Conservation (phyloP, 768 basidiomycete genomes). For the Boletus speciosus region DNA sequence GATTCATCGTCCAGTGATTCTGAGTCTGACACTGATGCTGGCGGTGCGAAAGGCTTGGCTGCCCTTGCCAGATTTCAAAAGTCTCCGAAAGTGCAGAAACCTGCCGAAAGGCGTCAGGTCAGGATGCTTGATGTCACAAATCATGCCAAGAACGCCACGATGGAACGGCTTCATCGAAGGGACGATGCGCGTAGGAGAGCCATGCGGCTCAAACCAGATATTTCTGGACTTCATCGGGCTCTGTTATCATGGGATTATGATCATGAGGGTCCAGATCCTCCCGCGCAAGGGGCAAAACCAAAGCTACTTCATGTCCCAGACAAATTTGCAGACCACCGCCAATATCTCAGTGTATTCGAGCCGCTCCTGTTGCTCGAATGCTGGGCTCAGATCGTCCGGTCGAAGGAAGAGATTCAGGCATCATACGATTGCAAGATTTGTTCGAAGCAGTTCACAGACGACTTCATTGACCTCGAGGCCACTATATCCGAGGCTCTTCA, state of each 20-base stretch:
- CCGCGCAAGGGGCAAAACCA: constrained; percentile 39
- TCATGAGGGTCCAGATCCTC: constrained; percentile 59
- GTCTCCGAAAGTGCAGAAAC: constrained; percentile 57
- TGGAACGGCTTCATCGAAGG: constrained; percentile 50
- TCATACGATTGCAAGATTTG: constrained; percentile 60
- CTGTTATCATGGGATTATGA: constrained; percentile 88
- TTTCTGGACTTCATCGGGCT: constrained; percentile 69
- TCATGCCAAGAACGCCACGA: constrained; percentile 38
- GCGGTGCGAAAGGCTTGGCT: constrained; percentile 44
- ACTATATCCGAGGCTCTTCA: constrained; percentile 54
- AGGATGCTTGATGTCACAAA: constrained; percentile 57
- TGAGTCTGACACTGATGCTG: constrained; percentile 46
- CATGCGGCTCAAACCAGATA: constrained; percentile 77
- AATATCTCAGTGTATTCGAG: constrained; percentile 76
- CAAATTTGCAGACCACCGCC: constrained; percentile 56
- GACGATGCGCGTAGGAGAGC: constrained; percentile 60
- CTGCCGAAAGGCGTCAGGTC: constrained; percentile 56
- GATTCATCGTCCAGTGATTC: constrained; percentile 42
- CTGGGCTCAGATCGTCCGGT: constrained; percentile 82
- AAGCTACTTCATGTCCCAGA: constrained; percentile 52
- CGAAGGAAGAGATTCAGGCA: constrained; percentile 63
- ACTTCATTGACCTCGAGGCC: constrained; percentile 80
- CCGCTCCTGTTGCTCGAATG: constrained; percentile 85
- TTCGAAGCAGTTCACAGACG: constrained; percentile 69
- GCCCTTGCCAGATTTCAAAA: constrained; percentile 58